Evolutionary conservation across 2,329 filamentous ascomycete genomes (phyloP).

Genomic region (Rhynchosporium agropyri): DNA sequence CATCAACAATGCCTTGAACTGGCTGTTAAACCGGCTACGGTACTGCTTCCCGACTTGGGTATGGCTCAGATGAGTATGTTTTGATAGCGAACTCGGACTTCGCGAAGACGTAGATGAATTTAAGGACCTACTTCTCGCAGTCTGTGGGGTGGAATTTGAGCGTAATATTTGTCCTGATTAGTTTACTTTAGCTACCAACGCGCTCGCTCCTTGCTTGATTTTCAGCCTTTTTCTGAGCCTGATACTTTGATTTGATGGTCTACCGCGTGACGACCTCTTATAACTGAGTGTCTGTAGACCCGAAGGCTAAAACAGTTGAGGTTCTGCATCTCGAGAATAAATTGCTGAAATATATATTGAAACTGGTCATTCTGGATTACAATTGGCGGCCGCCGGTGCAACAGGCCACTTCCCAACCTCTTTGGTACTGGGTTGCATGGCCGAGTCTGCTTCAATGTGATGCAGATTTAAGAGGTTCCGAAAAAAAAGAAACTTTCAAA

Average conservation of each 20-base stretch:
- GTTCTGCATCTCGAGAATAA: background rate
- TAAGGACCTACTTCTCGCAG: background rate
- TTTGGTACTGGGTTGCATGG: background rate
- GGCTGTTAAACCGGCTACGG: slow-evolving; percentile 23
- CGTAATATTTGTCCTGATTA: background rate
- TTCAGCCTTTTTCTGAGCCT: background rate
- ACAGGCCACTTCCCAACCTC: background rate
- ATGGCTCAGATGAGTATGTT: slow-evolving; percentile 18
- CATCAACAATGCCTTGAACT: slow-evolving; percentile 25
- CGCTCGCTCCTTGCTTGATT: too few relatives aligned
- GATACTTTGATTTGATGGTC: background rate
- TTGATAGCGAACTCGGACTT: background rate
- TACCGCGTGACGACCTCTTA: background rate
- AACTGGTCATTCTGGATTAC: background rate
- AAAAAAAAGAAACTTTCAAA: background rate
- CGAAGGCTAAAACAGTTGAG: background rate
- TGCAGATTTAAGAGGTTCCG: background rate
- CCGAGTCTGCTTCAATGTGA: background rate
- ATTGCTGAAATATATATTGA: background rate
- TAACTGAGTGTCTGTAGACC: background rate
- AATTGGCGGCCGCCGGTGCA: background rate
- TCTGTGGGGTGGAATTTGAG: background rate
- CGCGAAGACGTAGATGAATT: background rate
- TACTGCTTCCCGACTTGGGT: slow-evolving; percentile 28
- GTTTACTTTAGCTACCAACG: background rate